Conservation (phyloP, 176 grass and related monocot genomes). For the Urochloa ruziziensis region DNA sequence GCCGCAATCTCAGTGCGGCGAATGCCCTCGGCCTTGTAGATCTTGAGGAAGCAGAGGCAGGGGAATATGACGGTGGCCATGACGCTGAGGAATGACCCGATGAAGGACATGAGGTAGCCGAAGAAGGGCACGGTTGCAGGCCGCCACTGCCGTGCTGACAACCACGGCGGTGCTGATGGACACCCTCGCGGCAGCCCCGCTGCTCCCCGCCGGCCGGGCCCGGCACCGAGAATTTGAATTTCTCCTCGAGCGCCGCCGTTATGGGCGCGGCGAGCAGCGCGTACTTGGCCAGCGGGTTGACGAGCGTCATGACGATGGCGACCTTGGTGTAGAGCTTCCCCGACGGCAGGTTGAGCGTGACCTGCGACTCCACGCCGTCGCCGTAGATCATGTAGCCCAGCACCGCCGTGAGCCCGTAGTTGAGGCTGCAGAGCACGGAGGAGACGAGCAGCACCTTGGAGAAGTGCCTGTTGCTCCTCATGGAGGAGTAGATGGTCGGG, state of each 20-base stretch:
- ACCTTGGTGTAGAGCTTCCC: slow-evolving; percentile 49
- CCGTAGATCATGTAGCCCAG: slow-evolving; percentile 60
- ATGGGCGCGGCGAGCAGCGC: slow-evolving; percentile 41
- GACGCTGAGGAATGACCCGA: slow-evolving; percentile 45
- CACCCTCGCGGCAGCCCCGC: slow-evolving; percentile 2
- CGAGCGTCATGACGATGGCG: slow-evolving; percentile 49
- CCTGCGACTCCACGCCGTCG: slow-evolving; percentile 37
- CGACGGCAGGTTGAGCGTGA: slow-evolving; percentile 57
- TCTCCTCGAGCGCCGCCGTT: slow-evolving; percentile 41
- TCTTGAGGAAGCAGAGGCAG: slow-evolving; percentile 58
- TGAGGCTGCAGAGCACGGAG: slow-evolving; percentile 44
- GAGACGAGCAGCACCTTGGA: slow-evolving; percentile 57
- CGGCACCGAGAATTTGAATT: not conserved
- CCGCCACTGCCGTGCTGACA: slow-evolving; percentile 46
- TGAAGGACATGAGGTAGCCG: slow-evolving; percentile 58
- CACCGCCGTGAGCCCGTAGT: slow-evolving; percentile 48
- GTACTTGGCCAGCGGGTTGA: slow-evolving; percentile 58
- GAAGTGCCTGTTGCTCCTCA: slow-evolving; percentile 45
- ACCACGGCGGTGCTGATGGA: slow-evolving; percentile 37
- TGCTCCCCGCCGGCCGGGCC: not conserved
- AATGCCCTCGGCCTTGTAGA: slow-evolving; percentile 33
- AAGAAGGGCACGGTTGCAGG: slow-evolving; percentile 49
- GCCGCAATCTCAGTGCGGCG: slow-evolving; percentile 20
- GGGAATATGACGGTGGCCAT: slow-evolving; percentile 49
- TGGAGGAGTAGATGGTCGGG: slow-evolving; percentile 53